These are phyloP conservation scores for Coix lacrymajobi DNA, from an alignment of 176 grass and related monocot species.

Conservation along the genomic window DNA sequence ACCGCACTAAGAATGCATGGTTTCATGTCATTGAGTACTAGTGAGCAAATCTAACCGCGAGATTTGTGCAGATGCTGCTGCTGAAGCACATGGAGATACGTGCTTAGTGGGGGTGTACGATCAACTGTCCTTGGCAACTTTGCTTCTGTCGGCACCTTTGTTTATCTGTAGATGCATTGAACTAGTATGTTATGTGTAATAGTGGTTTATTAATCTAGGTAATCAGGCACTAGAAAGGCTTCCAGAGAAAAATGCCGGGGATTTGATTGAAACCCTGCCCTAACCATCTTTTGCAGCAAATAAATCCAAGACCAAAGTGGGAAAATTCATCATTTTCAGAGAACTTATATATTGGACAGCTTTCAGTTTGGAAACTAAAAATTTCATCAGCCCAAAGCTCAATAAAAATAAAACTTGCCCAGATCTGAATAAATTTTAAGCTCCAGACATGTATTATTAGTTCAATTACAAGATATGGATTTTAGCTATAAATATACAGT, in stretches of 20 bases:
- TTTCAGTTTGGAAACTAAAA: neutral
- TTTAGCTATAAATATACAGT: neutral
- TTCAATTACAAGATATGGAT: neutral
- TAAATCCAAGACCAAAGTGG: neutral
- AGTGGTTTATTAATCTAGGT: neutral
- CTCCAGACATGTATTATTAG: neutral
- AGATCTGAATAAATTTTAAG: neutral
- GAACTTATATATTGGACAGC: neutral
- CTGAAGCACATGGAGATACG: constrained; percentile 12
- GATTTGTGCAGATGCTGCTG: constrained; percentile 10
- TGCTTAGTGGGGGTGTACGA: constrained; percentile 9
- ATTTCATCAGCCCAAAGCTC: neutral
- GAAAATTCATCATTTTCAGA: neutral
- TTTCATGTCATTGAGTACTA: neutral
- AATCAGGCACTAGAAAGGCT: neutral
- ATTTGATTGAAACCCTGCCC: neutral
- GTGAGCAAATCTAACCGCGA: constrained; percentile 11
- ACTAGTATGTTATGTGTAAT: neutral
- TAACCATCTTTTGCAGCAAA: neutral
- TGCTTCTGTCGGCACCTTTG: neutral
- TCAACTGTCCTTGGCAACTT: constrained; percentile 12
- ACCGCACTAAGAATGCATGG: neutral
- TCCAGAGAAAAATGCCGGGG: neutral
- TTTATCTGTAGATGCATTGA: neutral
- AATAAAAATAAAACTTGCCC: neutral